phyloP scores from a whole-genome alignment of 257 asterid species.

The Gynochthodes officinalis region DNA sequence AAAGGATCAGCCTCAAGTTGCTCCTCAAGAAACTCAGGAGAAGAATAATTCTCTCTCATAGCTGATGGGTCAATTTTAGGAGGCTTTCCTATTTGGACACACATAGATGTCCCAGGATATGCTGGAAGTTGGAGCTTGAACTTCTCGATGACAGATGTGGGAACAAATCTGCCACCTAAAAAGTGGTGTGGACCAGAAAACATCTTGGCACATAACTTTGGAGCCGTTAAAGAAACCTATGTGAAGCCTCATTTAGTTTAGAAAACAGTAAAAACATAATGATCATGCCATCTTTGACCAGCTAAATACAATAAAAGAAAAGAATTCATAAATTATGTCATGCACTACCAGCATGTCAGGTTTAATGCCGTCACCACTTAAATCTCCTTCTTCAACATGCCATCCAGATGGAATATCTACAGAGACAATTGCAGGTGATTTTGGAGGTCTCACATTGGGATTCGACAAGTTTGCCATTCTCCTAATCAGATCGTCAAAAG shows the following conservation, averaged over 20 bases:
- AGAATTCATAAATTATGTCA: too few relatives aligned
- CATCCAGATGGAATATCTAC: constrained; percentile 98
- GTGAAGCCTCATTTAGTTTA: constrained; percentile 16
- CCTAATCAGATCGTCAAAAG: constrained; percentile 73
- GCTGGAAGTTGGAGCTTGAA: constrained; percentile 73
- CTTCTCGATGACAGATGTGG: constrained; percentile 60
- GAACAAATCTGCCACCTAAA: constrained; percentile 94
- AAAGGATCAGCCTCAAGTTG: constrained; percentile 73
- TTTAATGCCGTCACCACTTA: constrained; percentile 62
- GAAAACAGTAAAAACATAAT: neutral
- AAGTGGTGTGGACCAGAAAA: constrained; percentile 86
- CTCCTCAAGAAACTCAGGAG: constrained; percentile 84
- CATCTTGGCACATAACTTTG: constrained; percentile 79
- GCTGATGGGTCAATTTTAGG: constrained; percentile 78
- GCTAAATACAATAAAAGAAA: too few relatives aligned
- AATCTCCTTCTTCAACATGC: constrained; percentile 95
- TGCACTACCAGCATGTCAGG: constrained; percentile 95
- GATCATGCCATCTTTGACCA: too few relatives aligned
- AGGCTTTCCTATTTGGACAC: constrained; percentile 79
- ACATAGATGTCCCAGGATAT: constrained; percentile 85
- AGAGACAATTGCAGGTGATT: constrained; percentile 58
- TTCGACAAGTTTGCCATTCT: constrained; percentile 48
- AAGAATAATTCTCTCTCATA: constrained; percentile 78
- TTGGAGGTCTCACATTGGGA: constrained; percentile 36
- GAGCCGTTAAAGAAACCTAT: constrained; percentile 90